phyloP scores from a whole-genome alignment of 2,329 filamentous ascomycete genomes.

The Cyphellophora europaea region DNA sequence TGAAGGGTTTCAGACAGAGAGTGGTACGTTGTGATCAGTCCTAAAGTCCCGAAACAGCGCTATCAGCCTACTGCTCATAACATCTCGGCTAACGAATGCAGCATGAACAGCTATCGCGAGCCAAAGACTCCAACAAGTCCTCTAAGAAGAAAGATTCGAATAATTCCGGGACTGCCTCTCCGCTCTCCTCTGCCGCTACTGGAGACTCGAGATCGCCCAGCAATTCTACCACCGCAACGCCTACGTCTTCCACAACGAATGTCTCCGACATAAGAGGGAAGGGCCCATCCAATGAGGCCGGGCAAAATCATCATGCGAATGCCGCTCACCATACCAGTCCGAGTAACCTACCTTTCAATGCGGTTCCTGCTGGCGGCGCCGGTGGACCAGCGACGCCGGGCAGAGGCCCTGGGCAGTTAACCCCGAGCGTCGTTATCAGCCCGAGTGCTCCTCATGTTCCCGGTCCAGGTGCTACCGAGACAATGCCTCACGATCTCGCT shows the following conservation, averaged over 20 bases:
- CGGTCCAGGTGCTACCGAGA: constrained; percentile 86
- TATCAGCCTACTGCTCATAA: too few relatives aligned
- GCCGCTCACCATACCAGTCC: constrained; percentile 19
- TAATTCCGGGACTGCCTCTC: constrained; percentile 65
- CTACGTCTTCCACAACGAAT: constrained; percentile 80
- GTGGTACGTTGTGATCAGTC: constrained; percentile 59
- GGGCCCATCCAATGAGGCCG: constrained; percentile 45
- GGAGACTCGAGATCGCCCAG: constrained; percentile 45
- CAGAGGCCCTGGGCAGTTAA: constrained; percentile 53
- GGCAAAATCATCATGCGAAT: constrained; percentile 25
- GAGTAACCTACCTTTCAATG: neutral
- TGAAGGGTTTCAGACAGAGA: constrained; percentile 97
- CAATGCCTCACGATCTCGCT: constrained; percentile 93
- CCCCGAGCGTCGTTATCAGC: constrained; percentile 88
- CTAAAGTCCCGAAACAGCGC: too few relatives aligned
- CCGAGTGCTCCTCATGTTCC: constrained; percentile 93
- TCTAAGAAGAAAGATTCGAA: constrained; percentile 52
- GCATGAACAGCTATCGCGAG: constrained; percentile 80
- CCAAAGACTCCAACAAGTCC: constrained; percentile 79
- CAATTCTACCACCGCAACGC: constrained; percentile 58
- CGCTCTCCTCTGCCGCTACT: constrained; percentile 49
- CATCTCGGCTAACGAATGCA: too few relatives aligned
- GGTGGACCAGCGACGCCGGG: constrained; percentile 46
- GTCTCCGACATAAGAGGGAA: constrained; percentile 81
- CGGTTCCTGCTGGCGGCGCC: constrained; percentile 27